Percentiles rank a stretch among this genome's conserved stretches.
phyloP scores from a whole-genome alignment of 768 basidiomycete genomes.

The Mycena vitilis region DNA sequence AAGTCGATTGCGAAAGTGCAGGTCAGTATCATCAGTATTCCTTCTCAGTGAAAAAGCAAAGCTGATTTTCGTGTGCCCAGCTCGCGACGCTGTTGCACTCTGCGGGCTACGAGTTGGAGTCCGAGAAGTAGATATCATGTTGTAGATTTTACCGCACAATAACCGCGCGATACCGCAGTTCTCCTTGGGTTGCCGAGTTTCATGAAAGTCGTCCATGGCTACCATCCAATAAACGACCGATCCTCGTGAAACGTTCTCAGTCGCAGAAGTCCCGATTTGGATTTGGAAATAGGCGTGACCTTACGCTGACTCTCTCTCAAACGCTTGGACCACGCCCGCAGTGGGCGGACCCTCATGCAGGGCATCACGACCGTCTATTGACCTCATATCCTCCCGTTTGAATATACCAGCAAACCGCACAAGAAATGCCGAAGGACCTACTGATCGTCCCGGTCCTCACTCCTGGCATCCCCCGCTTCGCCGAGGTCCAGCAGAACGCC shows the following conservation, averaged over 20 bases:
- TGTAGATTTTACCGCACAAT: too few relatives aligned
- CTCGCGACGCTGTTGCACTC: slow-evolving; percentile 78
- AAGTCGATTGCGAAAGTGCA: slow-evolving; percentile 89
- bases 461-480: slow-evolving; percentile 71
- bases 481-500: slow-evolving; percentile 63
- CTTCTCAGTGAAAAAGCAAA: background rate
- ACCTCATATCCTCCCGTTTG: background rate
- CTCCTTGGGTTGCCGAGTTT: too few relatives aligned
- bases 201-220: too few relatives aligned
- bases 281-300: background rate
- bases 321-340: background rate
- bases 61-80: slow-evolving; percentile 45
- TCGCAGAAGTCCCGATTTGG: background rate
- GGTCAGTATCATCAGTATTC: slow-evolving; percentile 47
- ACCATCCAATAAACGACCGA: too few relatives aligned
- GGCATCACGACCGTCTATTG: background rate
- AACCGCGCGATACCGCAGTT: too few relatives aligned
- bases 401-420: slow-evolving; percentile 11
- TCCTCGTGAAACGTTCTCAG: background rate
- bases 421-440: slow-evolving; percentile 51
- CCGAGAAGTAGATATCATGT: slow-evolving; percentile 14
- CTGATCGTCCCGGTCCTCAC: slow-evolving; percentile 73
- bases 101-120: slow-evolving; percentile 69
- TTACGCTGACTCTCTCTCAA: background rate
- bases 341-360: background rate